Base-by-base conservation (phyloP, 1,139 yeast genomes). In the Suhomyces guaymorum region DNA sequence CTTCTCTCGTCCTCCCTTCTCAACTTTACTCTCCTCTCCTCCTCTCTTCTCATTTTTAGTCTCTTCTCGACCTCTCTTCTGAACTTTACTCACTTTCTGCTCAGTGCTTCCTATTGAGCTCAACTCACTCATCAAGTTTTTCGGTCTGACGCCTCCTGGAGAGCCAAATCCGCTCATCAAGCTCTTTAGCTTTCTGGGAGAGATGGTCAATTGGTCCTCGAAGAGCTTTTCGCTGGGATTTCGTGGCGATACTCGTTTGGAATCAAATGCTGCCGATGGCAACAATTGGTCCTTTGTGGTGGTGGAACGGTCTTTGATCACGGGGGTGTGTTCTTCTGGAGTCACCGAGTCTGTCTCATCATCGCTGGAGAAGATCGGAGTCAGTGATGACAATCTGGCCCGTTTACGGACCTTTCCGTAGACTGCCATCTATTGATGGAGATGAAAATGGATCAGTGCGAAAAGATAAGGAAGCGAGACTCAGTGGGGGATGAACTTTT, bases 181-280 rank as follows among this genome's bases (percentile, higher is more conserved):
- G 15, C 12, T 22, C 24, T 32, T 31, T 6, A 33, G 13, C 15
- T 51, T 47, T 30, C 43, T 44, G 1, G 61, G 61, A 7, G 60
- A 54, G 3, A 40, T 44, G 12, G 54, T 47, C 32, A 52, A 27
- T 9, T 27, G 18, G 19, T 41, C 44, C 5, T 36, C 33, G 8
- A 30, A 26, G n/a, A 28, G 18, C 5, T 10, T 17, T 3, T 5
- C 17, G 3, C 14, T 14, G 2, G 30, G 5, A 15, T 34, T 31
- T 16, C 11, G 14, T 6, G 41, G 41, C 13, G 38, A 30, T 12
- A 16, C 21, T 4, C 26, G 30, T 10, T n/a, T 18, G 8, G 26
- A 3, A 3, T 24, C 15, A 10, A 38, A 19, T 6, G 26, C 9
- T 3, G 35, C 32, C 8, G 41, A 38, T 4, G 41, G 38, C 14